Evolutionary conservation across 1,284 basidiomycete genomes (phyloP).

Genomic region (Ganoderma leucocontextum): DNA sequence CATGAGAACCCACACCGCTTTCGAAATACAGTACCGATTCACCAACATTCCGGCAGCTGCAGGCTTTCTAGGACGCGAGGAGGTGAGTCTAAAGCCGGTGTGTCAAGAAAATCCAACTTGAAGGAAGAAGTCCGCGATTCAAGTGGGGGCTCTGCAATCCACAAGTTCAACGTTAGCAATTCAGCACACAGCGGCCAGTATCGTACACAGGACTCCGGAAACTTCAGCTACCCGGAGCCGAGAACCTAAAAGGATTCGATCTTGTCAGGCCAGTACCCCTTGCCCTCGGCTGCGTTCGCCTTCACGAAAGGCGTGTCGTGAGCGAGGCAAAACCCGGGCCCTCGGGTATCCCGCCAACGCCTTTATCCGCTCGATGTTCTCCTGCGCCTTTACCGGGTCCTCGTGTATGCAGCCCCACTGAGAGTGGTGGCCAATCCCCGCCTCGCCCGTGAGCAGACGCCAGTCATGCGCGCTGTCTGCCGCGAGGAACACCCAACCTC

Average conservation of each 20-base stretch:
- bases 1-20: no score
- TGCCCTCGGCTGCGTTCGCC: constrained; percentile 48
- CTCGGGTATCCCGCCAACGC: constrained; percentile 46
- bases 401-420: constrained; percentile 49
- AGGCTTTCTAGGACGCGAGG: no score
- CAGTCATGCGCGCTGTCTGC: constrained; percentile 65
- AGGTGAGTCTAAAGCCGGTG: no score
- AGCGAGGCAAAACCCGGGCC: constrained; percentile 55
- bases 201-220: neutral
- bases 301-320: constrained; percentile 62
- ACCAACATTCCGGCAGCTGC: no score
- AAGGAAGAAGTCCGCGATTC: no score
- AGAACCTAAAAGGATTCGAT: constrained; percentile 5
- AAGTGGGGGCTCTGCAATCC: neutral
- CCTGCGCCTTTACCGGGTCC: constrained; percentile 51
- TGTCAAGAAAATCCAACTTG: no score
- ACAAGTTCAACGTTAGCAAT: neutral
- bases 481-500: constrained; percentile 62
- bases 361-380: constrained; percentile 51
- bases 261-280: constrained; percentile 51
- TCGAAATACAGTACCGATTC: no score
- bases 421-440: constrained; percentile 46
- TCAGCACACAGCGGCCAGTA: neutral
- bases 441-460: constrained; percentile 57
- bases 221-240: neutral